A percentile compares a stretch with the other conserved stretches of the same genome.
phyloP scores from a whole-genome alignment of 768 basidiomycete species.

The Mycena galericulata region DNA sequence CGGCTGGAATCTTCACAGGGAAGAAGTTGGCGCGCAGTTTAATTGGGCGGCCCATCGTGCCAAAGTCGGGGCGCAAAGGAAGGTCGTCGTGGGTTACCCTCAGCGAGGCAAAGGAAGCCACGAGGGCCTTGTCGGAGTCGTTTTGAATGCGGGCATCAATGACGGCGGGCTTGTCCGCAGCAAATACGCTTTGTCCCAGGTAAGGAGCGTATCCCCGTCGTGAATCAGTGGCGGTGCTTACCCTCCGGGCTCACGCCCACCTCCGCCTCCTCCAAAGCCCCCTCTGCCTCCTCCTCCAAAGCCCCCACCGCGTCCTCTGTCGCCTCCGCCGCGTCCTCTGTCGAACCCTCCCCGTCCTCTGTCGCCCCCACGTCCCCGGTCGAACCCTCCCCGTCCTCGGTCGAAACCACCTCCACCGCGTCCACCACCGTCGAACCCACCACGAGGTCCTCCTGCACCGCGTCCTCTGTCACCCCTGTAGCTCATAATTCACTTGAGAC shows the following conservation, averaged over 20 bases:
- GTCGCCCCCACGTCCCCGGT: conserved; percentile 32
- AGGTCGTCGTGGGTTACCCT: conserved; percentile 53
- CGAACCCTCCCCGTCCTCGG: conserved; percentile 42
- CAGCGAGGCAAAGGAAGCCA: conserved; percentile 50
- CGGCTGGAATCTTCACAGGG: conserved; percentile 63
- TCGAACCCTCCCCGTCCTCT: conserved; percentile 42
- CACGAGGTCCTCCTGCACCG: conserved; percentile 46
- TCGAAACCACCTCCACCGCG: conserved; percentile 40
- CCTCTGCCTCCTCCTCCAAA: too few species aligned
- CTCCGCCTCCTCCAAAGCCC: too few species aligned
- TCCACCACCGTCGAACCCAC: conserved; percentile 48
- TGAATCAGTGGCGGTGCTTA: conserved; percentile 40
- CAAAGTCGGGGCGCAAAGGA: conserved; percentile 70
- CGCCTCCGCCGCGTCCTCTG: conserved; percentile 5
- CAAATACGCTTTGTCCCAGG: conserved; percentile 51
- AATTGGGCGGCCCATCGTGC: conserved; percentile 60
- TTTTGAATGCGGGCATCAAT: conserved; percentile 59
- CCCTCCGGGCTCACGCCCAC: conserved; percentile 54
- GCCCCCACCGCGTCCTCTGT: conserved; percentile 44
- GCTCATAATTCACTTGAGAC: conserved; percentile 42
- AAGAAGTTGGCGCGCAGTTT: conserved; percentile 78
- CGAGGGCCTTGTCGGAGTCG: conserved; percentile 54
- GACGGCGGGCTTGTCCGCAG: conserved; percentile 48
- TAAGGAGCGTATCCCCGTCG: neutral
- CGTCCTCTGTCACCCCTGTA: conserved; percentile 54